Conservation (phyloP, 345 rosid species). For the Heritiera fomes region DNA sequence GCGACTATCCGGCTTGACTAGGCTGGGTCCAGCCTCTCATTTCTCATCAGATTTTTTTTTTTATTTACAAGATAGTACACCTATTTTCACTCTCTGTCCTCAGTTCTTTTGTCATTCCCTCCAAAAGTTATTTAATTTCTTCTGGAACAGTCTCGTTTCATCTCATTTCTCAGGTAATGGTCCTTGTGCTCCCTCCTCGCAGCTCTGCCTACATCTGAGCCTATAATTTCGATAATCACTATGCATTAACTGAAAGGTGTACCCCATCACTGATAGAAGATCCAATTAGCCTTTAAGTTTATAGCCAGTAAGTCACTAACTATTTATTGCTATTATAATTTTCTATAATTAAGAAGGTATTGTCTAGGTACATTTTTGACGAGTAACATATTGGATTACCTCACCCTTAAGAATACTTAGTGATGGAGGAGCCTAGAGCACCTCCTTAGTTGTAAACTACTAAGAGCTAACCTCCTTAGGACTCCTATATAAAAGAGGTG, state of each 20-base stretch:
- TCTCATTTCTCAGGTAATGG: neutral
- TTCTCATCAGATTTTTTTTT: neutral
- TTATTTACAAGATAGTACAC: neutral
- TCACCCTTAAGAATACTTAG: neutral
- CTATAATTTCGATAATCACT: neutral
- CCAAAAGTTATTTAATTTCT: neutral
- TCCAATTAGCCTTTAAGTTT: neutral
- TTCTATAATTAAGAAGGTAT: neutral
- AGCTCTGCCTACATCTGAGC: neutral
- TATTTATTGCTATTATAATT: too few relatives aligned
- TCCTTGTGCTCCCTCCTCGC: neutral
- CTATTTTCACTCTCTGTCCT: neutral
- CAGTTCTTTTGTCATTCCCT: neutral
- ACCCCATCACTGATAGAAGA: neutral
- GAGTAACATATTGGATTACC: neutral
- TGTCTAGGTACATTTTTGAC: constrained; percentile 3
- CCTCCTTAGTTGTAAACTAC: constrained; percentile 9
- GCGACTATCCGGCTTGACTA: neutral
- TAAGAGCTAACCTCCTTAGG: neutral
- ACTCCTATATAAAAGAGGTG: neutral
- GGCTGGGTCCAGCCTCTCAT: neutral
- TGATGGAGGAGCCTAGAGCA: neutral
- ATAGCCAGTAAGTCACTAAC: neutral
- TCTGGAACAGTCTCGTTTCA: neutral
- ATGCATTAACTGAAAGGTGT: neutral